Percentiles rank a stretch among this genome's conserved stretches.
These are phyloP conservation scores for Yarrowia phangngaensis DNA, from an alignment of 805 yeast species.

Conservation along the genomic window DNA sequence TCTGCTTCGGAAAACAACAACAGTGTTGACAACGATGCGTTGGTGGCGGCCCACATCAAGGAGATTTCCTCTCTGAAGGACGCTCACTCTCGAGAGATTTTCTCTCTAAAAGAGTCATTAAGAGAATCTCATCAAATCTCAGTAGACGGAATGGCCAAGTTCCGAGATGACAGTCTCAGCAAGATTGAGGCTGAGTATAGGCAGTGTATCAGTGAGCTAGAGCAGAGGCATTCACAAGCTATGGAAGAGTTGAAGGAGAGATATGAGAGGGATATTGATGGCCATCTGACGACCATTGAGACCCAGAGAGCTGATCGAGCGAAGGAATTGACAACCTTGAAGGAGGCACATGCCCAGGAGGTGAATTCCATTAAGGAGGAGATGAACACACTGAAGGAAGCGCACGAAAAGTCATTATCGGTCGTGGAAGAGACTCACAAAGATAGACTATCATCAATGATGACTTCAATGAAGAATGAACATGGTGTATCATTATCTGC, in stretches of 20 bases:
- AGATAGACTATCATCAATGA: no score
- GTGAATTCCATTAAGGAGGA: background rate
- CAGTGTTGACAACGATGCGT: background rate
- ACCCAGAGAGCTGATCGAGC: background rate
- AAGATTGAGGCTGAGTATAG: conserved; percentile 3
- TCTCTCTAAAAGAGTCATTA: background rate
- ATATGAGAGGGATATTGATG: background rate
- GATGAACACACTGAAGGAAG: no score
- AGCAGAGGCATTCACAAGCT: conserved; percentile 2
- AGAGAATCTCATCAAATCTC: background rate
- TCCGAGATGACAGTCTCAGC: conserved; percentile 2
- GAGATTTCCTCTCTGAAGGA: background rate
- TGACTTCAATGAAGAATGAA: no score
- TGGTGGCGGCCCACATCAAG: background rate
- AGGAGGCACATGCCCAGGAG: background rate
- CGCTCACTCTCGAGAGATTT: background rate
- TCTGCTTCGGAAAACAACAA: conserved; percentile 10
- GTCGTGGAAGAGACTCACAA: no score
- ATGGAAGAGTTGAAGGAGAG: background rate
- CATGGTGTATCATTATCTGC: no score
- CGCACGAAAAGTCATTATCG: no score
- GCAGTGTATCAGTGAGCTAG: background rate
- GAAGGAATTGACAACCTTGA: background rate
- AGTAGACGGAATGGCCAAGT: background rate
- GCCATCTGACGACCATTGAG: background rate